Evolutionary conservation across 164 flowering plant species (phyloP).

Genomic region (Sedum album): DNA sequence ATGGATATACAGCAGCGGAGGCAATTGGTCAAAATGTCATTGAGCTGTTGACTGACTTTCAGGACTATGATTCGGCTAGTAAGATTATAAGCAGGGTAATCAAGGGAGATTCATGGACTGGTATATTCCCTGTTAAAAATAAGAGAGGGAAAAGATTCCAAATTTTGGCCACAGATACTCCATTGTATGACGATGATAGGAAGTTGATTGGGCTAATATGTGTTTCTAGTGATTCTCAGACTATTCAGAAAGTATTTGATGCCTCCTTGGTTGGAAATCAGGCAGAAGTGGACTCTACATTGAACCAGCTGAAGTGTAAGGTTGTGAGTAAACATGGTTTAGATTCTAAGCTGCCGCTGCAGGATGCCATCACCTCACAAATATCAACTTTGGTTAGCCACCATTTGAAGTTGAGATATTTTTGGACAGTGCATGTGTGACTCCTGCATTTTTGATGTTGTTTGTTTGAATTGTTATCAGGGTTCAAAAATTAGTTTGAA

Average conservation of each 20-base stretch:
- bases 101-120: constrained; percentile 80
- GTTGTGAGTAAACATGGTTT: constrained; percentile 43
- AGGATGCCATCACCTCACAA: constrained; percentile 77
- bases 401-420: constrained; percentile 48
- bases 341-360: constrained; percentile 76
- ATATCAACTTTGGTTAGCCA: constrained; percentile 75
- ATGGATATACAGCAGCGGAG: constrained; percentile 82
- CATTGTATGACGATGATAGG: constrained; percentile 78
- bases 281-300: constrained; percentile 23
- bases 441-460: neutral
- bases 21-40: constrained; percentile 63
- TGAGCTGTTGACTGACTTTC: constrained; percentile 50
- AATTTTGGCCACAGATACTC: constrained; percentile 56
- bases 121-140: constrained; percentile 67
- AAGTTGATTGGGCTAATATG: constrained; percentile 69
- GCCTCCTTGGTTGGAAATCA: constrained; percentile 18
- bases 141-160: constrained; percentile 55
- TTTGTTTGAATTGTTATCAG: constrained; percentile 25
- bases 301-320: constrained; percentile 26
- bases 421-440: neutral
- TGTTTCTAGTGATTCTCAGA: constrained; percentile 59
- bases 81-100: constrained; percentile 38
- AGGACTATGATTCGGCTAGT: constrained; percentile 31
- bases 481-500: constrained; percentile 77
- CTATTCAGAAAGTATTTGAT: constrained; percentile 35